Base-by-base conservation (phyloP, 2,329 filamentous ascomycete genomes). In the Emergomyces pasteurianus region DNA sequence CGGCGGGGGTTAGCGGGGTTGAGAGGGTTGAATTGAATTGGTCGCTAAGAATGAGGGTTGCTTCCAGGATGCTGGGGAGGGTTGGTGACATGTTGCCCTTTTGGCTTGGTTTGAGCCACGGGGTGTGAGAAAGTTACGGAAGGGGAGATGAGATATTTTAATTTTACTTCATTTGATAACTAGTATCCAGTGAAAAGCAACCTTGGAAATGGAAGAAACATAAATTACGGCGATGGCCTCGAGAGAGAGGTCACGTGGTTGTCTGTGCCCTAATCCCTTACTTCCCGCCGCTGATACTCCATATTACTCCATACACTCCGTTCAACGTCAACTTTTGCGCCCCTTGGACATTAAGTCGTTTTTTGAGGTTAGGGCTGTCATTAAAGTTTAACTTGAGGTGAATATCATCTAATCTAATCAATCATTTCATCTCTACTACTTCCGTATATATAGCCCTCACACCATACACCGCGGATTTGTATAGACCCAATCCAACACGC, bases 401-500 rank as follows among this genome's bases (percentile, higher is more conserved):
- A n/a, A n/a, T 31, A 36, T 42, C 16, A 18, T 42, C 40, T 42
- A 42, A 42, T 42, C 40, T 49, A 49, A 26, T 49, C 16, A 10
- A 28, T 49, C 21, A 18, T 10, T 49, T 49, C 26, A 23, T 23
- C 18, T 23, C 7, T 31, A 3, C 31, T 31, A 7, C 31, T 31
- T 31, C 3, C 31, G 3, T 7, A 3, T 31, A 3, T 7, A 31
- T 7, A 31, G 7, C 31, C 31, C 21, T 31, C 23, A 50, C 26
- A 52, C 26, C 8, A 34, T 2, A 7, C 49, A 52, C 26, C 49
- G 49, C 49, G 49, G 49, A 12, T 59, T 54, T 58, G 79, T 81
- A 73, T 95, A 90, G 69, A 90, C 86, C 70, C 88, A 86, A 74
- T 96, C 89, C 75, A 96, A 96, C 3, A 92, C 92, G 74, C 85